Evolutionary conservation across 2,329 filamentous ascomycete genomes (phyloP), one percentile per base, ranked within the genome.

Genomic region (Davidsoniella virescens): DNA sequence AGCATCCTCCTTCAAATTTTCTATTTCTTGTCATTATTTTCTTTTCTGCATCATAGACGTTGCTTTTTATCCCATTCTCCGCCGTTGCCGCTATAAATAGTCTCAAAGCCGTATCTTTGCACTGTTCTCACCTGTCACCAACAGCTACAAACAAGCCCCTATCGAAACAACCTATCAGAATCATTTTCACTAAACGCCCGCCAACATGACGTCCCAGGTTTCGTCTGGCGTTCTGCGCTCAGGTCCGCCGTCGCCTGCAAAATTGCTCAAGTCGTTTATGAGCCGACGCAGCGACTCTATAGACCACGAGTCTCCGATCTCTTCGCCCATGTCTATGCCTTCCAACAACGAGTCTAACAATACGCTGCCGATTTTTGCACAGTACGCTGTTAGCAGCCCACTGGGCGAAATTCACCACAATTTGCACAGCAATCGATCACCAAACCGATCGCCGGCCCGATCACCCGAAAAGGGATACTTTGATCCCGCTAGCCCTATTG

Each of bases 251-350:
- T 50, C 51, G 5, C 51, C 51, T 20, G 43, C 42, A 4, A 53
- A 53, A 20, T 47, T 47, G 10, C 43, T 53, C 10, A 53, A 50
- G 44, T 53, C 51, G 9, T 50, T 53, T 26, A 53, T 53, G 29
- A 49, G 25, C 39, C 51, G 51, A 18, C 47, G 47, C 39, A 53
- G 51, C 44, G 51, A 50, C 47, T 53, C 51, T 29, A 42, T 44
- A 3, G 51, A 53, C 20, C 38, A 39, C 14, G 44, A 29, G 43
- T 53, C 51, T 6, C 44, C 51, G 14, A 44, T 47, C 5, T 33
- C 39, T 18, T 53, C 50, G 45, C 46, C 50, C 17, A 49, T 52
- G 45, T 44, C 44, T 10, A 47, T 43, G 17, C 47, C 51, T 36
- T 41, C 47, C 16, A 47, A 50, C 25, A 53, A 44, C 33, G 29